A percentile compares a stretch with the other conserved stretches of the same genome.
phyloP scores from a whole-genome alignment of 225 moss, liverwort and hornwort genomes.

The Pleurozium schreberi region DNA sequence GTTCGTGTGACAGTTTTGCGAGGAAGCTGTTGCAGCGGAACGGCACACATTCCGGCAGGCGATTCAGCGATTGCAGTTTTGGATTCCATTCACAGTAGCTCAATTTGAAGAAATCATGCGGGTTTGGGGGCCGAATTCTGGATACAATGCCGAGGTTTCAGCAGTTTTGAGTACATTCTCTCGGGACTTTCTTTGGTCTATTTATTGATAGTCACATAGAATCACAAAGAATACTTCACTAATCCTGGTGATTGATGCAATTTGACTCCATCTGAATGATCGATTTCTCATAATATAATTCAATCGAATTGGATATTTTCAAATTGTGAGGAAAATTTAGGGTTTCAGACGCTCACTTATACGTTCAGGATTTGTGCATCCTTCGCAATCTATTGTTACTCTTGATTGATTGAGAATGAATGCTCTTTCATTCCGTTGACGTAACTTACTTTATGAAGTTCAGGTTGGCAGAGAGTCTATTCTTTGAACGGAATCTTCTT shows the following conservation, averaged over 20 bases:
- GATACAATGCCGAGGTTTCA: not conserved
- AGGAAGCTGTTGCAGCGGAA: not conserved
- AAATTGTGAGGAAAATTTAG: not conserved
- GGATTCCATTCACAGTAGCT: not conserved
- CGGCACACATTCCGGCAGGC: slow-evolving; percentile 52
- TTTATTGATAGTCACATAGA: too few relatives aligned
- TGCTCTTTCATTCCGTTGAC: not conserved
- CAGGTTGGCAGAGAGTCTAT: not conserved
- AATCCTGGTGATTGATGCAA: not conserved
- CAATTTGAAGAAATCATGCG: not conserved
- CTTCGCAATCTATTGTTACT: not conserved
- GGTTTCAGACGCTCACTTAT: not conserved
- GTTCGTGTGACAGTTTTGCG: too few relatives aligned
- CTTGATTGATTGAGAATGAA: not conserved
- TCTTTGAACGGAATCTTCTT: not conserved
- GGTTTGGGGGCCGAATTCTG: not conserved
- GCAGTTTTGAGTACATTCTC: not conserved
- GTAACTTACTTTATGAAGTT: not conserved
- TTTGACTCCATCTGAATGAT: not conserved
- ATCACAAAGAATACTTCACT: too few relatives aligned
- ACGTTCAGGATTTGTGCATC: not conserved
- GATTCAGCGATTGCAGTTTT: slow-evolving; percentile 63
- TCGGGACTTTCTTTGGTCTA: not conserved
- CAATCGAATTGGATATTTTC: not conserved
- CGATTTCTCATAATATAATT: not conserved